Evolutionary conservation across 768 basidiomycete species (phyloP), one percentile per base, ranked within the genome.

Genomic region (Suillus tomentosus): DNA sequence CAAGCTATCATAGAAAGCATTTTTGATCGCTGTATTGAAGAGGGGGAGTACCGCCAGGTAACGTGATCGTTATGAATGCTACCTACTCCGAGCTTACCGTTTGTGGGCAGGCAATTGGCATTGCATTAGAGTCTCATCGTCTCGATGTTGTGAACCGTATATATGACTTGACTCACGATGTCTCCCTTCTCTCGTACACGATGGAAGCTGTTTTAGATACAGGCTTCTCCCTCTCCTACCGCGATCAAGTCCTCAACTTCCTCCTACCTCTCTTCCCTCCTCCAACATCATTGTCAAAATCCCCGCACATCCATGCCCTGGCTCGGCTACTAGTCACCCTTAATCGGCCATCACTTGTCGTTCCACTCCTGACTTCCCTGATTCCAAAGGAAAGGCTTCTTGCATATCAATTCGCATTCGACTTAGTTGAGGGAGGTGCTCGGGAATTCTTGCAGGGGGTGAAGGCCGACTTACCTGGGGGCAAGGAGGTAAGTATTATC

Each of bases 401-500:
- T 31, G 95, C 95, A 1, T 96, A 95, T 75, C 97, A 99, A 74
- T 87, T 98, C 73, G 95, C 92, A 0, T 99, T 99, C 73, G 97
- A 99, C 77, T 79, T 99, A 56, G 92, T 91, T 15, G 96, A 98
- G 77, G 94, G 95, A 42, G 96, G 94, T 0, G 87, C 92, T 3
- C 95, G 96, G 74, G 95, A 96, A 70, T 99, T 94, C 78, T 80
- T 98, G 53, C 90, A 94, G 70, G 86, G 81, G 53, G 82, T 97
- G 31, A 83, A 88, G 62, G 84, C 77, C 56, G 84, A 85, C 34
- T 78, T 94, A 13, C 93, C 91, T 27, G 84, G 86, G 67, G 90
- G 87, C 42, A 82, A 86, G 64, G 81, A 83, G 73, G 91, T 90
- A 73, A 67, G 82, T 76, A 42, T 62, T 19, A 13, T 56, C 54